Conservation (phyloP, 2,329 filamentous ascomycete genomes). For the Bipolaris sorokiniana region DNA sequence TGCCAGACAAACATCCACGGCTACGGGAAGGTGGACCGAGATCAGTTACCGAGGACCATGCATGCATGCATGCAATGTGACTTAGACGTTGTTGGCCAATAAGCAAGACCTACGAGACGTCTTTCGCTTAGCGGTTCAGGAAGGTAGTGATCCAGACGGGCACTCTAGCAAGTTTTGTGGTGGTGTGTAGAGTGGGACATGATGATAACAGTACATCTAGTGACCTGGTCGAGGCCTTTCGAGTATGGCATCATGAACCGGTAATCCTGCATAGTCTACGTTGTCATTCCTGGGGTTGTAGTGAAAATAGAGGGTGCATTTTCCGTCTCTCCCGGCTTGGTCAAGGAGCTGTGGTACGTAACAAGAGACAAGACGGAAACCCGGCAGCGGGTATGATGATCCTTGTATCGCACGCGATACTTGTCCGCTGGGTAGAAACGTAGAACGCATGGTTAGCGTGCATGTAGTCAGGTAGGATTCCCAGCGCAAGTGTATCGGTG, state of each 20-base stretch:
- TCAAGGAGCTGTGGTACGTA: background rate
- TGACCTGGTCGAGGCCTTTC: background rate
- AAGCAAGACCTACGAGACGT: background rate
- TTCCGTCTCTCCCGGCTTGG: background rate
- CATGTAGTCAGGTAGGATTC: background rate
- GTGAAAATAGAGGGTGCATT: background rate
- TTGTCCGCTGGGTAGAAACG: background rate
- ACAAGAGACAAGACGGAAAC: background rate
- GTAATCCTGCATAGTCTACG: background rate
- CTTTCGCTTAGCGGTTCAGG: slow-evolving; percentile 12
- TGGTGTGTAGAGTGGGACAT: slow-evolving; percentile 4
- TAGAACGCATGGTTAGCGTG: background rate
- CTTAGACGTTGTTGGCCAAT: slow-evolving; percentile 5
- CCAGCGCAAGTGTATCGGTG: background rate
- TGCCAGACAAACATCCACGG: background rate
- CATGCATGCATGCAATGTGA: slow-evolving; percentile 14
- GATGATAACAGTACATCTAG: background rate
- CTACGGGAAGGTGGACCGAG: background rate
- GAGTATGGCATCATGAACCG: background rate
- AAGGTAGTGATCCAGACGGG: slow-evolving; percentile 8
- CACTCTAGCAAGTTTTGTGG: background rate
- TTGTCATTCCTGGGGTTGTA: background rate
- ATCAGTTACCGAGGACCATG: background rate
- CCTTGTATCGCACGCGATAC: background rate
- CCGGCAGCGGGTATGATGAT: background rate